Conservation (phyloP, 768 basidiomycete genomes). For the Boletus patriciae region DNA sequence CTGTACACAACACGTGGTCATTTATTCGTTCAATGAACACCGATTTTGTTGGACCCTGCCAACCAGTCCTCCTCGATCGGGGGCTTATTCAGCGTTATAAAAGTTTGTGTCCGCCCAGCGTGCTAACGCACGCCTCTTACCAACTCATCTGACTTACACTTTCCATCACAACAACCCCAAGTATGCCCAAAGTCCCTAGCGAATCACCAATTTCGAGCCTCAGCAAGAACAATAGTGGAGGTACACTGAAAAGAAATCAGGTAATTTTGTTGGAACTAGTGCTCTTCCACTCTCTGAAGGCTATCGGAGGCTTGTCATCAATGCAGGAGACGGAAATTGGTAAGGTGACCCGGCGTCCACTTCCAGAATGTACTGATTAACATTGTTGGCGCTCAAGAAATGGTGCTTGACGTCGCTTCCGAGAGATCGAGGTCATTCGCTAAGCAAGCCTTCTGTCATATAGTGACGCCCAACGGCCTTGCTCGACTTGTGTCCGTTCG, state of each 20-base stretch:
- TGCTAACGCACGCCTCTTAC: no score
- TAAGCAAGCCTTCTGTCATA: constrained; percentile 1
- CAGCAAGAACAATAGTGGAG: not conserved
- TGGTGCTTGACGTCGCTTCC: constrained; percentile 42
- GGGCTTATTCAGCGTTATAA: no score
- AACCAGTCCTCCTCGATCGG: no score
- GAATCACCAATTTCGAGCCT: constrained; percentile 3
- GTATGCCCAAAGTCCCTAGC: constrained; percentile 42
- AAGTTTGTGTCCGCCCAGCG: no score
- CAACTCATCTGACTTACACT: not conserved
- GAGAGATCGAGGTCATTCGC: constrained; percentile 1
- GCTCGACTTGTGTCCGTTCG: constrained; percentile 74
- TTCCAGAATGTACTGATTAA: constrained; percentile 19
- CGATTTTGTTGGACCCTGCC: no score
- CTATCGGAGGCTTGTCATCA: constrained; percentile 42
- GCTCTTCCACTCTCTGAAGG: not conserved
- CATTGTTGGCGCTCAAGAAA: constrained; percentile 44
- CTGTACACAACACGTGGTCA: no score
- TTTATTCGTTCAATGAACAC: no score
- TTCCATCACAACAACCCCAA: not conserved
- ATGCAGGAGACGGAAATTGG: constrained; percentile 74
- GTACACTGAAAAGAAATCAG: constrained; percentile 27
- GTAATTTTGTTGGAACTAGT: constrained; percentile 9
- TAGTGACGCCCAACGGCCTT: constrained; percentile 76
- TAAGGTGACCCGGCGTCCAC: constrained; percentile 33